Conservation (phyloP, 2,329 filamentous ascomycete genomes). For the Aureobasidium vineae region DNA sequence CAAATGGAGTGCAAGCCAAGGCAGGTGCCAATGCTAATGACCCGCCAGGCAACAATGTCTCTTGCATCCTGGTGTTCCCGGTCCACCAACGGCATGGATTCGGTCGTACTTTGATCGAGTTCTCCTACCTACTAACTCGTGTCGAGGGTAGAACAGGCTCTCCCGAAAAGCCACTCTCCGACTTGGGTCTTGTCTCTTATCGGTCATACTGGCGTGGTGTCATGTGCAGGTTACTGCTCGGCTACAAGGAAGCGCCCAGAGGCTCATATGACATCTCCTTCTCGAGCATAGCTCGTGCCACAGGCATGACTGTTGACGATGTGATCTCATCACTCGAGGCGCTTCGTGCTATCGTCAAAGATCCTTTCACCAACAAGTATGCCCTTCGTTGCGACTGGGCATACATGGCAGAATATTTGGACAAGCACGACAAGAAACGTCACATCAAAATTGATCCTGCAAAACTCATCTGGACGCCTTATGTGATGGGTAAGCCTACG, state of each 20-base stretch:
- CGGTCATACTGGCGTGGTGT: conserved; percentile 95
- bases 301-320: conserved; percentile 94
- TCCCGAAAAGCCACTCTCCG: conserved; percentile 93
- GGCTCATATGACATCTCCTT: conserved; percentile 47
- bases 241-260: conserved; percentile 48
- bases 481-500: conserved; percentile 77
- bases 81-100: conserved; percentile 98
- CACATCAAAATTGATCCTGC: conserved; percentile 81
- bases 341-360: conserved; percentile 81
- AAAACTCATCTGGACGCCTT: conserved; percentile 89
- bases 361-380: conserved; percentile 84
- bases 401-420: conserved; percentile 84
- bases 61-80: conserved; percentile 91
- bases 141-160: conserved; percentile 93
- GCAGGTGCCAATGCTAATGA: conserved; percentile 27
- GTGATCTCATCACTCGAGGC: conserved; percentile 92
- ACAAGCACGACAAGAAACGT: conserved; percentile 83
- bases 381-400: conserved; percentile 82
- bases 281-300: conserved; percentile 74
- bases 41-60: conserved; percentile 74
- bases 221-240: conserved; percentile 77
- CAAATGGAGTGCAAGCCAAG: conserved; percentile 29
- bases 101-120: conserved; percentile 94
- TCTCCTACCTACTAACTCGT: conserved; percentile 92
- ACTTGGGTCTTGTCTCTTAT: conserved; percentile 97